phyloP scores from a whole-genome alignment of 768 basidiomycete species.

The Lentinula aciculospora region DNA sequence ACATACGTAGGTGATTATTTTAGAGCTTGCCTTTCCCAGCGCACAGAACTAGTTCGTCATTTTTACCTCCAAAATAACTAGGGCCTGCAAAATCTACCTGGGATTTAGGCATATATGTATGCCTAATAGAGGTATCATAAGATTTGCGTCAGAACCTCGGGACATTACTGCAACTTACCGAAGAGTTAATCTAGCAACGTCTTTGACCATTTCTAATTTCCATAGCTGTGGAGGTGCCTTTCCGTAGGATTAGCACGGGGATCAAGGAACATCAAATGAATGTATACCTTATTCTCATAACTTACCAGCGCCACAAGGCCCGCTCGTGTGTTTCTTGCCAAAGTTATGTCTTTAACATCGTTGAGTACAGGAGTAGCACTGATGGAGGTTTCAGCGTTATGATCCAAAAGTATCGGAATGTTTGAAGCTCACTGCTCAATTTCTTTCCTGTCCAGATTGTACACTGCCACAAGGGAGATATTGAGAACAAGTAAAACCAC shows the following conservation, averaged over 20 bases:
- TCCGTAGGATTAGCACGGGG: not conserved
- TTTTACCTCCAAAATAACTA: conserved; percentile 77
- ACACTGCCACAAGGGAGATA: conserved; percentile 36
- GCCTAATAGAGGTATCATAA: conserved; percentile 26
- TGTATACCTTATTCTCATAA: conserved; percentile 63
- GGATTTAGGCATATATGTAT: conserved; percentile 69
- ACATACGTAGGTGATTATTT: not conserved
- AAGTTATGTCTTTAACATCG: conserved; percentile 65
- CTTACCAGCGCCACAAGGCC: conserved; percentile 63
- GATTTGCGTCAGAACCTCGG: not conserved
- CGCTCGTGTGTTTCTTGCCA: conserved; percentile 41
- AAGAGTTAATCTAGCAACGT: conserved; percentile 14
- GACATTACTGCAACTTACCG: not conserved
- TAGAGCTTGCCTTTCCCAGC: conserved; percentile 58
- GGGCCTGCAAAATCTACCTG: conserved; percentile 73
- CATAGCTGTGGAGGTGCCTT: conserved; percentile 52
- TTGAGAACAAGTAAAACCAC: not conserved
- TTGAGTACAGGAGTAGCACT: conserved; percentile 72
- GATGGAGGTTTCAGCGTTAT: conserved; percentile 7
- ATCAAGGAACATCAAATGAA: not conserved
- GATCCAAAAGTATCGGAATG: not conserved
- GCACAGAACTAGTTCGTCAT: conserved; percentile 74
- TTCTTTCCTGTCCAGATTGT: conserved; percentile 58
- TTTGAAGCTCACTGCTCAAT: conserved; percentile 53
- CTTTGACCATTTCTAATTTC: conserved; percentile 43